Percentiles rank a stretch among this genome's conserved stretches.
phyloP scores from a whole-genome alignment of 2,329 filamentous ascomycete species.

The Nannizziopsis barbatae region DNA sequence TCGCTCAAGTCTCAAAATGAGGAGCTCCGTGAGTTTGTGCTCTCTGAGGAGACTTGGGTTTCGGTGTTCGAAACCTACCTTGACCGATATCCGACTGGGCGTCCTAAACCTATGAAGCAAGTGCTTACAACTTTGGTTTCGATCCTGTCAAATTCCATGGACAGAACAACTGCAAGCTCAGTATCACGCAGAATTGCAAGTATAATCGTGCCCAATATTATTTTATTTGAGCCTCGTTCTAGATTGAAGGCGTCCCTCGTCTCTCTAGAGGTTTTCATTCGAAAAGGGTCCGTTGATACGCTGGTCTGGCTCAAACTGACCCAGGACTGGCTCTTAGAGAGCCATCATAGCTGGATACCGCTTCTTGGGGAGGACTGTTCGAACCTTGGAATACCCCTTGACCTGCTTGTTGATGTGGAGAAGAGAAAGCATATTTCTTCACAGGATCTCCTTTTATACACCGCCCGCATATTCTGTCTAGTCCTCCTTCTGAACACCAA shows the following conservation, averaged over 20 bases:
- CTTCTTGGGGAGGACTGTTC: conserved; percentile 26
- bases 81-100: conserved; percentile 33
- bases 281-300: conserved; percentile 27
- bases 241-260: conserved; percentile 30
- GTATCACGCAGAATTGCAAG: conserved; percentile 22
- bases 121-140: conserved; percentile 32
- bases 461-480: conserved; percentile 18
- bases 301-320: conserved; percentile 24
- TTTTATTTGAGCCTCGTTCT: conserved; percentile 31
- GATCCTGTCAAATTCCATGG: conserved; percentile 24
- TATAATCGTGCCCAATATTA: conserved; percentile 27
- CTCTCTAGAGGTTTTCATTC: conserved; percentile 29
- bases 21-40: conserved; percentile 25
- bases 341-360: conserved; percentile 24
- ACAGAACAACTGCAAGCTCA: conserved; percentile 16
- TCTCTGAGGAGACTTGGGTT: conserved; percentile 30
- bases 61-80: conserved; percentile 32
- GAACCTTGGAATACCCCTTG: conserved; percentile 21
- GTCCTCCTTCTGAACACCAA: conserved; percentile 14
- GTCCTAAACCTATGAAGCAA: conserved; percentile 37
- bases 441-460: conserved; percentile 16
- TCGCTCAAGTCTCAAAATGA: conserved; percentile 24
- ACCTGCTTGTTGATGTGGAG: conserved; percentile 15
- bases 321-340: conserved; percentile 26
- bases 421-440: conserved; percentile 11